phyloP scores from a whole-genome alignment of 78 protist genomes.

The Polysphondylium violaceum region DNA sequence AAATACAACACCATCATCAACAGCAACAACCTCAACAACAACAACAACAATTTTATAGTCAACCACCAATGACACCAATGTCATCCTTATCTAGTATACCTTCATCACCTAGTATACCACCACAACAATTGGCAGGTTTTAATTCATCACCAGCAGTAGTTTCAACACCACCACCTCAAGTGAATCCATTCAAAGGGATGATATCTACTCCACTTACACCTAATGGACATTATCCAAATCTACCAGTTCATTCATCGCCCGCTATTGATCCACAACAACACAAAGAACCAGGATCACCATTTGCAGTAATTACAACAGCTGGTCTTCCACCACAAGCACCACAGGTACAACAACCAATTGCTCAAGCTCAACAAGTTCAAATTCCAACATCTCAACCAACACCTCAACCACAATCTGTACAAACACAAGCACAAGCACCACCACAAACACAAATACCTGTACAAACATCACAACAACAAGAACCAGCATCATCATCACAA shows the following conservation, averaged over 20 bases:
- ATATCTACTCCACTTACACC: neutral
- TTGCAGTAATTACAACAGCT: neutral
- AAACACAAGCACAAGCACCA: constrained; percentile 1
- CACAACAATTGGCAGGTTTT: neutral
- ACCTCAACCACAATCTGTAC: neutral
- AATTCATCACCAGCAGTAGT: neutral
- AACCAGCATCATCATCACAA: neutral
- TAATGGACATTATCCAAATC: neutral
- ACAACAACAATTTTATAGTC: neutral
- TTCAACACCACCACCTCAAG: constrained; percentile 25
- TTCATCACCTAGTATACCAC: neutral
- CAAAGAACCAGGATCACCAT: neutral
- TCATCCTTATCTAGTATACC: neutral
- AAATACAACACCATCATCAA: neutral
- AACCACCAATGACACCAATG: neutral
- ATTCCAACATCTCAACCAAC: neutral
- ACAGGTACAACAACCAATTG: neutral
- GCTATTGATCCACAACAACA: neutral
- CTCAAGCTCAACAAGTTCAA: neutral
- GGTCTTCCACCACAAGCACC: neutral
- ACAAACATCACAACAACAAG: constrained; percentile 20
- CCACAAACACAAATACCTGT: constrained; percentile 13
- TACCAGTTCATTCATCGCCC: neutral
- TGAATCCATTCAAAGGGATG: neutral
- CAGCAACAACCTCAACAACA: neutral